These are phyloP conservation scores for Westerdykella sp. DNA, from an alignment of 2,329 filamentous ascomycete species.

Conservation along the genomic window DNA sequence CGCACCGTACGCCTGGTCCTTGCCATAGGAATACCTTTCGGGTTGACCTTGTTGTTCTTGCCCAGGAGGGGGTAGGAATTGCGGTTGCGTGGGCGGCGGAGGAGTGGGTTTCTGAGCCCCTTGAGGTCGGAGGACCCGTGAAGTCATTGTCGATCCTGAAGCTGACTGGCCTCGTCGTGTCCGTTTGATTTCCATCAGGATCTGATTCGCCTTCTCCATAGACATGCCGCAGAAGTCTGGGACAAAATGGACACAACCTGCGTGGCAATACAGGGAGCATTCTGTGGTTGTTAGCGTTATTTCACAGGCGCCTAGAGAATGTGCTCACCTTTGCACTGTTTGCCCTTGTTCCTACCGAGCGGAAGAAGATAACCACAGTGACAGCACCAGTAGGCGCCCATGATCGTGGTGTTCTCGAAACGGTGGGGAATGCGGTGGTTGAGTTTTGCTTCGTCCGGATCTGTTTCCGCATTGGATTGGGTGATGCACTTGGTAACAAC, in stretches of 20 bases:
- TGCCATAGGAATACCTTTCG: slow-evolving; percentile 45
- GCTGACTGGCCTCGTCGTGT: slow-evolving; percentile 63
- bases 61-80: slow-evolving; percentile 26
- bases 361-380: slow-evolving; percentile 96
- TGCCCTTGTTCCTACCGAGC: slow-evolving; percentile 88
- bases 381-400: slow-evolving; percentile 98
- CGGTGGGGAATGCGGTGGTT: slow-evolving; percentile 98
- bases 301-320: not conserved
- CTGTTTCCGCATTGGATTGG: slow-evolving; percentile 96
- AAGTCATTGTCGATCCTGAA: slow-evolving; percentile 46
- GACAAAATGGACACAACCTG: slow-evolving; percentile 86
- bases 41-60: slow-evolving; percentile 38
- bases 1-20: slow-evolving; percentile 34
- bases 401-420: slow-evolving; percentile 93
- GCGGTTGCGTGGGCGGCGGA: slow-evolving; percentile 30
- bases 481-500: slow-evolving; percentile 99
- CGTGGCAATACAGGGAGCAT: slow-evolving; percentile 86
- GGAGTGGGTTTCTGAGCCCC: slow-evolving; percentile 43
- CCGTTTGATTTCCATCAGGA: slow-evolving; percentile 76
- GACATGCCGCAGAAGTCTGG: slow-evolving; percentile 99
- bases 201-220: slow-evolving; percentile 93
- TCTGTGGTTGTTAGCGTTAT: slow-evolving; percentile 48
- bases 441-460: slow-evolving; percentile 98
- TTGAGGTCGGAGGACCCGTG: slow-evolving; percentile 14
- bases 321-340: slow-evolving; percentile 74